phyloP scores from a whole-genome alignment of 1,139 yeast species.

The Hemisphaericaspora lyxosophila region DNA sequence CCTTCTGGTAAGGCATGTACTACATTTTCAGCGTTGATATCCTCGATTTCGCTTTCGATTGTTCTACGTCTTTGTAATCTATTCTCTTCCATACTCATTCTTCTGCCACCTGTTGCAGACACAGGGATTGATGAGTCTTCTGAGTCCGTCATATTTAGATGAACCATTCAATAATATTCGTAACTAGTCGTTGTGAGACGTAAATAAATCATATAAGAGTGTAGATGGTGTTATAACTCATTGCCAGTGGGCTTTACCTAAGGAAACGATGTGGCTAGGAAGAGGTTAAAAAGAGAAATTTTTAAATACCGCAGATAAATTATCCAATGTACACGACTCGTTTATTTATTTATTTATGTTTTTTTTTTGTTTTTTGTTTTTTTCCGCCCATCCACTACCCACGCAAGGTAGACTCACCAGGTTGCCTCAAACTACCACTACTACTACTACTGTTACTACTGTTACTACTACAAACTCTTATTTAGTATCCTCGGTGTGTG shows the following conservation, averaged over 20 bases:
- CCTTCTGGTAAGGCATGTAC: constrained; percentile 29
- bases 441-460: no score
- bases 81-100: constrained; percentile 4
- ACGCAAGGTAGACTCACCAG: no score
- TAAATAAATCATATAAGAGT: no score
- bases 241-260: not conserved
- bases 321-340: not conserved
- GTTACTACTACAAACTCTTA: no score
- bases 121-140: not conserved
- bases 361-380: no score
- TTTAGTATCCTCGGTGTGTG: no score
- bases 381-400: no score
- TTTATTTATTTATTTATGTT: no score
- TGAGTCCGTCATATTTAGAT: not conserved
- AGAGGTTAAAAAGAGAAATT: not conserved
- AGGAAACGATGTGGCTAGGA: not conserved
- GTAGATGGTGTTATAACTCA: no score
- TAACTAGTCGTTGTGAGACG: no score
- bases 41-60: constrained; percentile 19
- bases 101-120: constrained; percentile 1
- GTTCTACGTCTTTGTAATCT: constrained; percentile 15
- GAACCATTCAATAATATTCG: no score
- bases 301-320: not conserved
- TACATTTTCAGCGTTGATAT: constrained; percentile 24
- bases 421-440: no score